Conservation (phyloP, 225 moss, liverwort and hornwort genomes). For the Ulota crispa region DNA sequence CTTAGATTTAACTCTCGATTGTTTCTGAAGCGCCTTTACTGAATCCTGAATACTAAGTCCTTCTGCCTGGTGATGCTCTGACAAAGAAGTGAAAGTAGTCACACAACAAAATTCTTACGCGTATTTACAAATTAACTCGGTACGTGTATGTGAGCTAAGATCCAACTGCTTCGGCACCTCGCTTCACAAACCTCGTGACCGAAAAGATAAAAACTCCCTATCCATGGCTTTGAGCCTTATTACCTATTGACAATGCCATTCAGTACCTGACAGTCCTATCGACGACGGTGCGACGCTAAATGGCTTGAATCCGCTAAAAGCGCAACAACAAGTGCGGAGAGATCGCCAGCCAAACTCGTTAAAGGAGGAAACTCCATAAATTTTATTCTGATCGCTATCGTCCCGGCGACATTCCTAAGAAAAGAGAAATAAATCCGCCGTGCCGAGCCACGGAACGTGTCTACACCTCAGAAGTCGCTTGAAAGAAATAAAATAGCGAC, state of each 20-base stretch:
- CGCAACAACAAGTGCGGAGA: background rate
- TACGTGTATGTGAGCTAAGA: background rate
- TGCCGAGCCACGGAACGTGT: too few relatives aligned
- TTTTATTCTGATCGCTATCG: background rate
- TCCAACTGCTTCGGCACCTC: background rate
- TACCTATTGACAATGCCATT: background rate
- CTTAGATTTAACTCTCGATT: conserved; percentile 21
- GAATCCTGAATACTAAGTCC: conserved; percentile 24
- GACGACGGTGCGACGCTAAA: background rate
- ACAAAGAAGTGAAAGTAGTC: conserved; percentile 38
- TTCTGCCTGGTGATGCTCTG: conserved; percentile 26
- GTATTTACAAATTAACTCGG: background rate
- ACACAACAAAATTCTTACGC: conserved; percentile 10
- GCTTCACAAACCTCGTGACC: background rate
- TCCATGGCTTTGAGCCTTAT: background rate
- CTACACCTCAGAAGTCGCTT: background rate
- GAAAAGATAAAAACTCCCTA: background rate
- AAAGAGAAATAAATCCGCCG: background rate
- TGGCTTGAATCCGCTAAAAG: background rate
- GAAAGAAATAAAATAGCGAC: too few relatives aligned
- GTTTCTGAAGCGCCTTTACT: conserved; percentile 19
- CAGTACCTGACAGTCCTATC: background rate
- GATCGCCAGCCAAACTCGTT: background rate
- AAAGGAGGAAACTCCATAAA: background rate
- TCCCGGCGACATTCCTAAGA: background rate